A percentile compares a stretch with the other conserved stretches of the same genome.
Conservation (phyloP, 2,329 filamentous ascomycete genomes). For the Ambrosiella xylebori region DNA sequence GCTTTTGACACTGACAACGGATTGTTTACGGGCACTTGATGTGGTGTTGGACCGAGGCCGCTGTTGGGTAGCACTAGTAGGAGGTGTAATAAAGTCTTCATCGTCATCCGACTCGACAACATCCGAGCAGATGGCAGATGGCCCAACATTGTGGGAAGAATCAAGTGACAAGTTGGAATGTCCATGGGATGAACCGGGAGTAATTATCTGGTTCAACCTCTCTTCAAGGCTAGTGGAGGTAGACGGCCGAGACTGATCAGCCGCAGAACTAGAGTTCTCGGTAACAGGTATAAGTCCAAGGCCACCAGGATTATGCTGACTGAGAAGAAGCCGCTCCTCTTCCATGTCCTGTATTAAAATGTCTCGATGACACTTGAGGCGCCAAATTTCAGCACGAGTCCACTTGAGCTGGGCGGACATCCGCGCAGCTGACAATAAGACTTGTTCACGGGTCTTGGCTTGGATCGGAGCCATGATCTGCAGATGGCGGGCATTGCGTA, state of each 20-base stretch:
- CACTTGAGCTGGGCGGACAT: conserved; percentile 83
- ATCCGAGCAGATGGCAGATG: neutral
- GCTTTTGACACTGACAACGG: conserved; percentile 20
- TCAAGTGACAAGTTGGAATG: conserved; percentile 1
- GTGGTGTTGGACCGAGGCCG: conserved; percentile 1
- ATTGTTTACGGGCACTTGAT: conserved; percentile 3
- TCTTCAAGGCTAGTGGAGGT: conserved; percentile 5
- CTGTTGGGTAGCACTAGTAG: conserved; percentile 22
- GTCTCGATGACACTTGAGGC: conserved; percentile 74
- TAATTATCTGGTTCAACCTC: neutral
- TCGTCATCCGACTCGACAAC: conserved; percentile 6
- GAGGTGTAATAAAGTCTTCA: conserved; percentile 21
- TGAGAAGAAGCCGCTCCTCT: conserved; percentile 38
- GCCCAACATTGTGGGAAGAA: conserved; percentile 1
- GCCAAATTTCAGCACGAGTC: conserved; percentile 89
- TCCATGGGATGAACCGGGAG: conserved; percentile 1
- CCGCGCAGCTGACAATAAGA: conserved; percentile 68
- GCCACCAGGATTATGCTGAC: neutral
- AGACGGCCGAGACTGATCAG: conserved; percentile 6
- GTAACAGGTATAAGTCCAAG: conserved; percentile 2
- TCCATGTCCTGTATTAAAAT: conserved; percentile 73
- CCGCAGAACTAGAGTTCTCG: neutral
- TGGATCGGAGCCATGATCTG: conserved; percentile 80
- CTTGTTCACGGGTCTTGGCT: conserved; percentile 70
- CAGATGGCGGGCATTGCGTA: conserved; percentile 80